These are phyloP conservation scores for Anacardium occidentale DNA, from an alignment of 345 rosid species.

Conservation along the genomic window DNA sequence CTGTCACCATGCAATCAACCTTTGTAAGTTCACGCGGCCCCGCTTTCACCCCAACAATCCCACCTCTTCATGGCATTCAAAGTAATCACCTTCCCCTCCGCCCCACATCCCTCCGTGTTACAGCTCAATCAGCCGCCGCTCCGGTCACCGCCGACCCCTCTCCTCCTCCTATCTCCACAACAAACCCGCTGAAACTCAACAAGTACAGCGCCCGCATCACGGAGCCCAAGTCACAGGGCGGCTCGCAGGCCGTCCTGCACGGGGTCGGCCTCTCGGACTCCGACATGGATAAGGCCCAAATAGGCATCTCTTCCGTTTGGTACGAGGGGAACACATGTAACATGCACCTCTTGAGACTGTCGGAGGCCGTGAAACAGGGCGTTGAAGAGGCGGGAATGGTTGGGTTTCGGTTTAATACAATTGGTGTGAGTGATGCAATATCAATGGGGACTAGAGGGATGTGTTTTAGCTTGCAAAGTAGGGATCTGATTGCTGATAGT, in stretches of 20 bases:
- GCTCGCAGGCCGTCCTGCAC: slow-evolving; percentile 88
- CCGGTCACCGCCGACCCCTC: slow-evolving; percentile 39
- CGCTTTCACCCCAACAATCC: slow-evolving; percentile 20
- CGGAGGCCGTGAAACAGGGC: slow-evolving; percentile 90
- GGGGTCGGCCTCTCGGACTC: slow-evolving; percentile 90
- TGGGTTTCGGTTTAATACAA: slow-evolving; percentile 90
- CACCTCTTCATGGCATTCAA: slow-evolving; percentile 11
- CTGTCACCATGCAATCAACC: slow-evolving; percentile 49
- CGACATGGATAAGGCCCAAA: slow-evolving; percentile 78
- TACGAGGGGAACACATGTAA: slow-evolving; percentile 97
- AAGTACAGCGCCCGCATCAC: slow-evolving; percentile 85
- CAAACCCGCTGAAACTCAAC: slow-evolving; percentile 46
- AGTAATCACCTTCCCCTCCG: slow-evolving; percentile 3
- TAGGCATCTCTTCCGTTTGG: slow-evolving; percentile 96
- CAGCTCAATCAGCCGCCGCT: slow-evolving; percentile 43
- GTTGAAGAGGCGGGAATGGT: slow-evolving; percentile 85
- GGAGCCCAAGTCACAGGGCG: slow-evolving; percentile 95
- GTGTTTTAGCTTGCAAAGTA: slow-evolving; percentile 87
- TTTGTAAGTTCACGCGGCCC: slow-evolving; percentile 42
- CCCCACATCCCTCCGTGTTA: slow-evolving; percentile 28
- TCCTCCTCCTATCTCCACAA: slow-evolving; percentile 27
- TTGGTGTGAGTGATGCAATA: slow-evolving; percentile 96
- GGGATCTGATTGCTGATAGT: slow-evolving; percentile 98
- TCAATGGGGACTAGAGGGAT: slow-evolving; percentile 97
- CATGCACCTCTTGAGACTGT: slow-evolving; percentile 77